Evolutionary conservation across 495 filamentous ascomycete species (phyloP).

Genomic region (Penicillium pulvis): DNA sequence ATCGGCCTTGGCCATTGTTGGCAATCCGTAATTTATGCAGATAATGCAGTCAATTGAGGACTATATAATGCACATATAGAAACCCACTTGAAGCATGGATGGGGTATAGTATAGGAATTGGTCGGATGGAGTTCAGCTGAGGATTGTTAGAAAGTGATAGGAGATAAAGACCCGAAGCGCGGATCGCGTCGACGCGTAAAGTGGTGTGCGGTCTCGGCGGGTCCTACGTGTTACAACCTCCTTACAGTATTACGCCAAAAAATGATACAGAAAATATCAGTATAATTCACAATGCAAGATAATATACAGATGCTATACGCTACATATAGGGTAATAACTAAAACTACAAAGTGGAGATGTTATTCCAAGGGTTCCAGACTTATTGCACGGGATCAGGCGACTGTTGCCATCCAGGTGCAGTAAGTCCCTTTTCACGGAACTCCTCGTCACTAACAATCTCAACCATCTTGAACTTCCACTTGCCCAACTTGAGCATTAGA

Average conservation of each 20-base stretch:
- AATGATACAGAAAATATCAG: background rate
- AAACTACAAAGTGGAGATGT: slow-evolving; percentile 23
- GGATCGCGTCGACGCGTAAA: slow-evolving; percentile 47
- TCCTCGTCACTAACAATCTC: slow-evolving; percentile 72
- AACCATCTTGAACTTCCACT: slow-evolving; percentile 77
- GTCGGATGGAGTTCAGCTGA: background rate
- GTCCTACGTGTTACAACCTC: background rate
- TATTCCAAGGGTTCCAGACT: slow-evolving; percentile 12
- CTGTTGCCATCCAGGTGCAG: slow-evolving; percentile 46
- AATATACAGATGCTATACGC: slow-evolving; percentile 18
- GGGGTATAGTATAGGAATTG: background rate
- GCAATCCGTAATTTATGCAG: slow-evolving; percentile 8
- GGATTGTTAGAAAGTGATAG: slow-evolving; percentile 6
- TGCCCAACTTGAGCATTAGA: slow-evolving; percentile 73
- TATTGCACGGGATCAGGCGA: slow-evolving; percentile 11
- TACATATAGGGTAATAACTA: slow-evolving; percentile 23
- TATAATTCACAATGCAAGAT: background rate
- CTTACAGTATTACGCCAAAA: background rate
- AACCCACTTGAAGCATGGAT: background rate
- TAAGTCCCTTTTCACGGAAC: slow-evolving; percentile 49
- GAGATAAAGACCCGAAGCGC: slow-evolving; percentile 17
- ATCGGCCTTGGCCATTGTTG: slow-evolving; percentile 41
- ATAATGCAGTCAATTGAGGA: slow-evolving; percentile 5
- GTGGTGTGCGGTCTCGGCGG: slow-evolving; percentile 18
- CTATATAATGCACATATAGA: slow-evolving; percentile 9